Base-by-base conservation (phyloP, 305 asterid species). In the Fraxinus nigra region DNA sequence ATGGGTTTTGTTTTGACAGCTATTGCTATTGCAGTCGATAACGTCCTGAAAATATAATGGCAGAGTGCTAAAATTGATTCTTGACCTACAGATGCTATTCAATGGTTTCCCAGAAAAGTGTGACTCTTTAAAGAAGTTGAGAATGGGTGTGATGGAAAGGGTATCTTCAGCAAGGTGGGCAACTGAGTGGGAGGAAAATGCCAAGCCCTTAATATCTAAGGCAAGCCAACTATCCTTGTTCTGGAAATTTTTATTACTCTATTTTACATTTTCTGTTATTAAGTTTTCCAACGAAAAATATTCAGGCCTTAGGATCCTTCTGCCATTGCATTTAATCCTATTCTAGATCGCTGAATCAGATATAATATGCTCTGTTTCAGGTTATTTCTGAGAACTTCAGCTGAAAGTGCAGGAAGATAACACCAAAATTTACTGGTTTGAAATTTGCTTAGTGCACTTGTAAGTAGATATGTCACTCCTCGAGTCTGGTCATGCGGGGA, bases 101-200 rank as follows among this genome's bases (percentile, higher is more conserved):
- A 89, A 94, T 84, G 99, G 94, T 51, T 96, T 96, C 83, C 98
- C 99, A 16, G 89, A 83, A 79, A 87, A 88, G 85, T 90, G 93
- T 65, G 88, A 89, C 76, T 85, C 84, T 30, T 85, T 96, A 89
- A 86, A 81, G 83, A 87, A 90, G 72, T 86, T 96, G 94, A 91
- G 92, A 79, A 85, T 87, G 37, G 91, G 86, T 73, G 90, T 93
- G 88, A 86, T 88, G 88, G 95, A 84, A 82, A 90, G 90, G 88
- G 84, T 88, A 69, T 91, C 94, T 69, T 89, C 94, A 28, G 87
- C 91, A 83, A 86, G 91, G 80, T 96, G 99, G 98, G 90, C 90
- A 34, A 87, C 93, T 4, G 93, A 87, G 73, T 94, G 99, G 99
- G 98, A 94, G 88, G 90, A 90, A 84, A 87, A 90, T 65, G 98